Evolutionary conservation across 179 eudicot genomes (phyloP).

Genomic region (Spergularia azorica): DNA sequence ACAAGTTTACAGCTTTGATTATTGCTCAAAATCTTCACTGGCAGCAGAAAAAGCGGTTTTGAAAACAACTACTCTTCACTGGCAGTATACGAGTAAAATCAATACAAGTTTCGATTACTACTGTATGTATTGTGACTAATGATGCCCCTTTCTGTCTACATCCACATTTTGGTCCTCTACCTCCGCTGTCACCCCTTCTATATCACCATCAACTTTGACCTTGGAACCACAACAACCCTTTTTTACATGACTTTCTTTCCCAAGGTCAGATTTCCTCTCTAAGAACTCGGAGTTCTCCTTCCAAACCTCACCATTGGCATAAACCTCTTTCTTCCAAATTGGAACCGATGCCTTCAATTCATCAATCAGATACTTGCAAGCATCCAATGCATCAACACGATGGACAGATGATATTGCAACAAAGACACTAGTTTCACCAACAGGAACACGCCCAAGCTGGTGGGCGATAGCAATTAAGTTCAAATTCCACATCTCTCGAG

Average conservation of each 20-base stretch:
- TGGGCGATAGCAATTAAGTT: conserved; percentile 67
- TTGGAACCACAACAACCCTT: conserved; percentile 46
- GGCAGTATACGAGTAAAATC: too few species aligned
- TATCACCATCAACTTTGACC: conserved; percentile 29
- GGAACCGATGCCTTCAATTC: conserved; percentile 89
- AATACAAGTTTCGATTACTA: too few species aligned
- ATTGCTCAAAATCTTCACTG: not conserved
- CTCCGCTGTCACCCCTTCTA: not conserved
- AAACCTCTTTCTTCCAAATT: conserved; percentile 94
- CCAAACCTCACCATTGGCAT: conserved; percentile 87
- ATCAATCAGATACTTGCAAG: conserved; percentile 75
- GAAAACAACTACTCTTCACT: too few species aligned
- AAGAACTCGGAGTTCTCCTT: conserved; percentile 87
- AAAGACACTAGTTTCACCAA: conserved; percentile 75
- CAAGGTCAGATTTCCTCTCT: conserved; percentile 57
- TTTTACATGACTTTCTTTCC: conserved; percentile 31
- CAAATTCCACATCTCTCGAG: conserved; percentile 63
- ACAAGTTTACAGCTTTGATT: conserved; percentile 8
- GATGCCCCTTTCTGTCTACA: too few species aligned
- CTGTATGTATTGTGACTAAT: not conserved
- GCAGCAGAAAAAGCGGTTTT: too few species aligned
- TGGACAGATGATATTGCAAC: conserved; percentile 71
- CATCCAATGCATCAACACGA: conserved; percentile 68
- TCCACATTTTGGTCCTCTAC: too few species aligned
- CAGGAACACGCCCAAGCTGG: conserved; percentile 69